Evolutionary conservation across 345 rosid genomes (phyloP).

Genomic region (Arabidopsis suecica): DNA sequence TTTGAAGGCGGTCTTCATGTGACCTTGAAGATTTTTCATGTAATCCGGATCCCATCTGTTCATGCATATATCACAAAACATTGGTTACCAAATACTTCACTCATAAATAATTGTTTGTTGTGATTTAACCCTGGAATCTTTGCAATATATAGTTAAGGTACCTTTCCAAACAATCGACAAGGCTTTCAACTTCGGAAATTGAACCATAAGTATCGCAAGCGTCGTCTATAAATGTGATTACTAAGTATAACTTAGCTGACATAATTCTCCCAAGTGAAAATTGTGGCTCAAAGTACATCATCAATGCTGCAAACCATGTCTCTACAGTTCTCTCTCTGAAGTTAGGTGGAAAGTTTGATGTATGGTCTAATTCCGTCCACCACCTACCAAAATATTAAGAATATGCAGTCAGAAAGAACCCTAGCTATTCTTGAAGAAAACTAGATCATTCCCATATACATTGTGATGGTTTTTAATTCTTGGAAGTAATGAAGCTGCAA

Average conservation of each 20-base stretch:
- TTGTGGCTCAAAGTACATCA: conserved; percentile 20
- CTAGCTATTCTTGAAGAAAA: background rate
- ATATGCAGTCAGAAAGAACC: background rate
- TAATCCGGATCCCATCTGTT: conserved; percentile 29
- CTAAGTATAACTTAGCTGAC: conserved; percentile 24
- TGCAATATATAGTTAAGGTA: background rate
- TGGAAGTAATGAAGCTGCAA: conserved; percentile 25
- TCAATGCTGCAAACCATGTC: background rate
- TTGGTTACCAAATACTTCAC: background rate
- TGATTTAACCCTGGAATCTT: background rate
- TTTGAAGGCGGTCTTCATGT: conserved; percentile 21
- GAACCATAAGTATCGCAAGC: conserved; percentile 21
- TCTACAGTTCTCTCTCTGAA: conserved; percentile 26
- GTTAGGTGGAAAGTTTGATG: background rate
- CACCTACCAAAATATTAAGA: conserved; percentile 22
- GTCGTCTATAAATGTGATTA: conserved; percentile 14
- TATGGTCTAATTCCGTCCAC: conserved; percentile 25
- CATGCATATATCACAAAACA: background rate
- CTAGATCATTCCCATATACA: background rate
- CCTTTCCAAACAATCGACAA: conserved; percentile 23
- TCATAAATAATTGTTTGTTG: background rate
- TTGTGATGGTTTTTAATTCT: conserved; percentile 14
- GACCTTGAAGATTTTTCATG: conserved; percentile 25
- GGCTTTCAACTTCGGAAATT: background rate
- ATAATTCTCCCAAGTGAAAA: conserved; percentile 34